Percentiles rank a stretch among this genome's conserved stretches.
These are phyloP conservation scores for Fragaria iinumae DNA, from an alignment of 306 rosid species.

Conservation along the genomic window DNA sequence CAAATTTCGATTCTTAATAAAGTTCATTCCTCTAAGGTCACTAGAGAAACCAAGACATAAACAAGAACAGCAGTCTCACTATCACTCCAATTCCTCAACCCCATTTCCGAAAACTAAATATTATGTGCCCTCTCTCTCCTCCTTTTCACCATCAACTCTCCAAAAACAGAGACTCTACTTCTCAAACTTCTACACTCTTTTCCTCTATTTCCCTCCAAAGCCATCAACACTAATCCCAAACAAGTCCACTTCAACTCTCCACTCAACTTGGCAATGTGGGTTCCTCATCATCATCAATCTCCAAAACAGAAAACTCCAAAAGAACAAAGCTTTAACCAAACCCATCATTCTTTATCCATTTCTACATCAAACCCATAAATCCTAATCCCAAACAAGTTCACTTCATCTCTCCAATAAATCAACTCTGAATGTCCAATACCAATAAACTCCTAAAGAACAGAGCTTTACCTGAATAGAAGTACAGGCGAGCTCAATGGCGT, in stretches of 20 bases:
- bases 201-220: background rate
- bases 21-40: background rate
- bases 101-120: too few relatives aligned
- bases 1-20: background rate
- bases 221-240: background rate
- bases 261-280: too few relatives aligned
- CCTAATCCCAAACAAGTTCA: background rate
- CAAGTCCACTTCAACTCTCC: background rate
- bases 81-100: background rate
- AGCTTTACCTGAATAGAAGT: slow-evolving; percentile 69
- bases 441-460: background rate
- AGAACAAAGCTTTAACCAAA: background rate
- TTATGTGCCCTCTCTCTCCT: background rate
- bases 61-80: background rate
- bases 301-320: too few relatives aligned
- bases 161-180: background rate
- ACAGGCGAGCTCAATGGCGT: slow-evolving; percentile 78
- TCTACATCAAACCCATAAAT: background rate
- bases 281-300: background rate
- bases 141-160: background rate
- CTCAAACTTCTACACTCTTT: background rate
- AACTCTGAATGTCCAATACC: background rate
- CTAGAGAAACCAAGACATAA: background rate
- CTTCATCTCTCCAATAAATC: background rate
- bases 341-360: background rate